Conservation (phyloP, 1,139 yeast genomes). For the Blastobotrys serpentis region DNA sequence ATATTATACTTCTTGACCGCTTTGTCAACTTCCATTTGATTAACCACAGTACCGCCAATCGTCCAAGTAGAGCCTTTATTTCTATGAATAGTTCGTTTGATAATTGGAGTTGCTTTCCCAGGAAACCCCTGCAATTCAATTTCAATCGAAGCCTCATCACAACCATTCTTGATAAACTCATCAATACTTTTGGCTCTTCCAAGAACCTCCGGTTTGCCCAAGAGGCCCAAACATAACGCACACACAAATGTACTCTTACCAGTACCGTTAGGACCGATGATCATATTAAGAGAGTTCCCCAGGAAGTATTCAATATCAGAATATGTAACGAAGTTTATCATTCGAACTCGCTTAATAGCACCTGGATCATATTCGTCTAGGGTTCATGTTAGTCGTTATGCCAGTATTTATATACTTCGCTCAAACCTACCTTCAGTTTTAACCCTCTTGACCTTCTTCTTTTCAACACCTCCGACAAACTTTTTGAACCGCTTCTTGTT, state of each 20-base stretch:
- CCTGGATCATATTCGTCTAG: constrained; percentile 50
- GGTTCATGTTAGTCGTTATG: no score
- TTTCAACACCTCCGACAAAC: not conserved
- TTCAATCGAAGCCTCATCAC: constrained; percentile 55
- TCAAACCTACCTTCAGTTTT: not conserved
- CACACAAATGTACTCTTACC: constrained; percentile 95
- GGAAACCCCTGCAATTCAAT: constrained; percentile 56
- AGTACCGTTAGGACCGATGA: constrained; percentile 96
- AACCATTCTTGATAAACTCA: constrained; percentile 79
- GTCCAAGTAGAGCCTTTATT: constrained; percentile 58
- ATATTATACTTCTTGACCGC: constrained; percentile 58
- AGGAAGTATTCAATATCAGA: constrained; percentile 70
- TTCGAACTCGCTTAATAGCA: constrained; percentile 61
- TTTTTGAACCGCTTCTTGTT: constrained; percentile 1
- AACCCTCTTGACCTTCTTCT: not conserved
- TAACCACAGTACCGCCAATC: constrained; percentile 46
- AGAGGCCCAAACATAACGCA: constrained; percentile 87
- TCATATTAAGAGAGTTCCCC: constrained; percentile 86
- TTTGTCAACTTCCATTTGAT: constrained; percentile 49
- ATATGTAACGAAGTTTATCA: constrained; percentile 82
- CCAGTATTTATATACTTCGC: not conserved
- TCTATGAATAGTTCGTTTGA: constrained; percentile 43
- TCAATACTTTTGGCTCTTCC: constrained; percentile 70
- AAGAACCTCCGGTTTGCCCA: constrained; percentile 73
- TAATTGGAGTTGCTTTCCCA: constrained; percentile 38